These are phyloP conservation scores for Neofusicoccum ribis DNA, from an alignment of 2,329 filamentous ascomycete species.

Conservation along the genomic window DNA sequence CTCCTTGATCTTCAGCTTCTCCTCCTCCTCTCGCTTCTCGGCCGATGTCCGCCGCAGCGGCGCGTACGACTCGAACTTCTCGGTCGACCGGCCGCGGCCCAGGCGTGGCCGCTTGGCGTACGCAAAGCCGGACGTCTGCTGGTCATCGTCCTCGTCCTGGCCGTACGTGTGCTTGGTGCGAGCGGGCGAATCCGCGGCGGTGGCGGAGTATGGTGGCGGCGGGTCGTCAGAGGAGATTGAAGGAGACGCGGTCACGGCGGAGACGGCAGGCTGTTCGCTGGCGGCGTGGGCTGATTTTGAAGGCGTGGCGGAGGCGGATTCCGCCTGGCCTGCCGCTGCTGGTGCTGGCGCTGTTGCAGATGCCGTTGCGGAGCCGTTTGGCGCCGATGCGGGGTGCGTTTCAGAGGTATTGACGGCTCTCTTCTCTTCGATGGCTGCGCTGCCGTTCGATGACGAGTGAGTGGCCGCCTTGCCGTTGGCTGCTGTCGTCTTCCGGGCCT, in stretches of 20 bases:
- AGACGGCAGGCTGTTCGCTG: no score
- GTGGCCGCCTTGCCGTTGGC: constrained; percentile 1
- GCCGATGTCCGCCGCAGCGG: not conserved
- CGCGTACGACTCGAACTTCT: constrained; percentile 14
- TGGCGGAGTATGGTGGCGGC: not conserved
- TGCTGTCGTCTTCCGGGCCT: not conserved
- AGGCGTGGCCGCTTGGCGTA: constrained; percentile 11
- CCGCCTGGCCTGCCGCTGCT: not conserved
- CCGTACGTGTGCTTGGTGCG: not conserved
- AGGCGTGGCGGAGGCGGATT: not conserved
- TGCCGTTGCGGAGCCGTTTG: constrained; percentile 5
- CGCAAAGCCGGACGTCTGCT: not conserved
- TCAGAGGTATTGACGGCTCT: constrained; percentile 2
- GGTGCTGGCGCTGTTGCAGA: not conserved
- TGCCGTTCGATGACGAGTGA: not conserved
- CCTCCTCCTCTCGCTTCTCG: constrained; percentile 1
- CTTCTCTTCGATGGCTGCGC: not conserved
- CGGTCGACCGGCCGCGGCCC: constrained; percentile 7
- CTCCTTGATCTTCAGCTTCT: constrained; percentile 6
- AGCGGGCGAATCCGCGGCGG: not conserved
- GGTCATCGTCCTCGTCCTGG: not conserved
- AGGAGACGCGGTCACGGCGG: not conserved
- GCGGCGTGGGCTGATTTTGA: not conserved
- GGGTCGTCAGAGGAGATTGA: not conserved
- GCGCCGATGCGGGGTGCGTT: not conserved